Evolutionary conservation across 352 stramenopile species (phyloP).

Genomic region (Elongisporangium anandrum): DNA sequence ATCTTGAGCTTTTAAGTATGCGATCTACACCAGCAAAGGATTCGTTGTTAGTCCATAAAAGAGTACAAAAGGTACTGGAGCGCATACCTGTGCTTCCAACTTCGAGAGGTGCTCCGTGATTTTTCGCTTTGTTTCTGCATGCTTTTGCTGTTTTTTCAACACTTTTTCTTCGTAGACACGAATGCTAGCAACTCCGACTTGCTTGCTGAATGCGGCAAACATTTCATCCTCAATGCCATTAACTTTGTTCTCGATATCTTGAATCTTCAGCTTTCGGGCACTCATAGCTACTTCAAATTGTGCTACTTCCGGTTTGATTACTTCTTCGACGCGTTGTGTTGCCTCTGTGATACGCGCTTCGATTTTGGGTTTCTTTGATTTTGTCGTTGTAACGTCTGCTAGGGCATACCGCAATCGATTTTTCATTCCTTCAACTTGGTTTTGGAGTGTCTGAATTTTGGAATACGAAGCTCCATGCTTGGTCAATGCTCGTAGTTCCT

Average conservation of each 20-base stretch:
- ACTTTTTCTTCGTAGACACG: conserved; percentile 93
- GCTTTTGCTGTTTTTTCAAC: conserved; percentile 75
- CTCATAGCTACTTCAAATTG: conserved; percentile 51
- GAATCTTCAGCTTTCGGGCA: conserved; percentile 41
- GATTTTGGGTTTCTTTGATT: conserved; percentile 67
- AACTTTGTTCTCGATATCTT: conserved; percentile 53
- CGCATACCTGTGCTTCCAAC: conserved; percentile 64
- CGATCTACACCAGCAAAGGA: conserved; percentile 28
- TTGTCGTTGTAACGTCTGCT: conserved; percentile 66
- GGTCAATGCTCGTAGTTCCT: conserved; percentile 58
- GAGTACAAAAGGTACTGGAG: too few relatives aligned
- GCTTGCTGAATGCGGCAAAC: conserved; percentile 78
- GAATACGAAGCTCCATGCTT: conserved; percentile 68
- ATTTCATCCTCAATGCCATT: conserved; percentile 79
- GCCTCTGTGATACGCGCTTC: conserved; percentile 52
- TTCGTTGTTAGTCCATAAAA: not conserved
- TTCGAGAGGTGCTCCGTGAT: conserved; percentile 82
- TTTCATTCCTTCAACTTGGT: conserved; percentile 61
- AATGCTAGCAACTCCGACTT: conserved; percentile 77
- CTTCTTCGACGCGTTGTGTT: conserved; percentile 36
- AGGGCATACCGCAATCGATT: conserved; percentile 75
- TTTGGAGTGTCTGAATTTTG: conserved; percentile 58
- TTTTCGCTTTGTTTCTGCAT: conserved; percentile 64
- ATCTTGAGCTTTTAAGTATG: conserved; percentile 65
- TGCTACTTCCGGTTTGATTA: conserved; percentile 56